Base-by-base conservation (phyloP, 2,329 filamentous ascomycete genomes). In the Phialophora macrospora region DNA sequence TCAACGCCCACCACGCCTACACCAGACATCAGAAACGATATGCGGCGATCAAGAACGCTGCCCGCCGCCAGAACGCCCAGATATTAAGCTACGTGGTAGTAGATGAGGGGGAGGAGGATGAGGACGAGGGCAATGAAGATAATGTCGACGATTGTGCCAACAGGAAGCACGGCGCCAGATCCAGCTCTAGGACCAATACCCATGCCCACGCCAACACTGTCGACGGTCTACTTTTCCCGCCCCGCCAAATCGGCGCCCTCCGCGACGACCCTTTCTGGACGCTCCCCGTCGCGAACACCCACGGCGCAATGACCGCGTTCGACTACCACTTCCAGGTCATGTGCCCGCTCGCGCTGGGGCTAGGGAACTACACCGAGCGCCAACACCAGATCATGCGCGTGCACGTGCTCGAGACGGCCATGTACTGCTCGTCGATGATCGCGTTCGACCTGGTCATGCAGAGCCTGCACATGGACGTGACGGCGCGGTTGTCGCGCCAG, bases 261-360 rank as follows among this genome's bases (percentile, higher is more conserved):
- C 60, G 60, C 22, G 51, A 55, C 51, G 60, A 62, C 51, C 60
- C 60, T 28, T 62, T 62, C 52, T 62, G 60, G 60, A 62, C 51
- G 7, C 60, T 62, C 17, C 60, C 60, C 14, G 60, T 62, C 4
- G 38, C 55, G 46, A 62, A 62, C 52, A 62, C 38, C 4, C 54
- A 55, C 41, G 26, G 20, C 14, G 60, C 60, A 3, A 55, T 62
- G 51, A 49, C 17, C 14, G 60, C 51, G 1, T 49, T 62, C 9
- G 60, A 62, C 60, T 38, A 56, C 54, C 60, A 62, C 14, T 62
- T 62, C 54, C 60, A 62, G 34, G 60, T 62, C 34, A 12, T 62
- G 28, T 56, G 60, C 41, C 60, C 60, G n/a, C 52, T 55, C 5
- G 60, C 60, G 8, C 52, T 62, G 8, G 41, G 60, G 8, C 30